These are phyloP conservation scores for Lolium multiflorum DNA, from an alignment of 176 grass and related monocot species.

Conservation along the genomic window DNA sequence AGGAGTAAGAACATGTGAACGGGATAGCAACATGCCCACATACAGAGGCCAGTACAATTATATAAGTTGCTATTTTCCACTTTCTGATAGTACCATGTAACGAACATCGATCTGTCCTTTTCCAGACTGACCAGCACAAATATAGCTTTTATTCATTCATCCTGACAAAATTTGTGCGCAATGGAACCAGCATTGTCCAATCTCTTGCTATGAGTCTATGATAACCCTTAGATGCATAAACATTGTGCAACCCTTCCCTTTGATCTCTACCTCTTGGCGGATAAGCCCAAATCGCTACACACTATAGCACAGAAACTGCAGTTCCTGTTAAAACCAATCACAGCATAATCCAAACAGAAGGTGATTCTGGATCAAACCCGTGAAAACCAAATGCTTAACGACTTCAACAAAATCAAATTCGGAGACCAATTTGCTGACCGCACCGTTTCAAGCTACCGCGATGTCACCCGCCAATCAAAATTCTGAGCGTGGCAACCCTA, in stretches of 20 bases:
- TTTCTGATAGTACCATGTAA: neutral
- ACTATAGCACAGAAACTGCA: neutral
- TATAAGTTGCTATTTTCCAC: neutral
- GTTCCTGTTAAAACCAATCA: neutral
- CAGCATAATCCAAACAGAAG: neutral
- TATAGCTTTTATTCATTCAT: neutral
- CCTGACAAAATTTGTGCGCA: neutral
- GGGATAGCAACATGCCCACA: conserved; percentile 11
- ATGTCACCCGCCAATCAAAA: conserved; percentile 22
- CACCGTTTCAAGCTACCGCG: conserved; percentile 6
- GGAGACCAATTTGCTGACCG: neutral
- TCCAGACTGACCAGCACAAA: neutral
- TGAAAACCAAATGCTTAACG: neutral
- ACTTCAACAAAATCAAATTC: conserved; percentile 15
- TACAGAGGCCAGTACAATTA: neutral
- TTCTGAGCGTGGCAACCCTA: conserved; percentile 29
- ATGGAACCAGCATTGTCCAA: neutral
- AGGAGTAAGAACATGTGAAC: neutral
- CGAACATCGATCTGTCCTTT: neutral
- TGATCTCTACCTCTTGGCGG: conserved; percentile 11
- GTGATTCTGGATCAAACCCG: neutral
- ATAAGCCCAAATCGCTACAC: neutral
- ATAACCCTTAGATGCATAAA: neutral
- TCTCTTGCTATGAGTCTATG: neutral
- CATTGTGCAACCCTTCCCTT: conserved; percentile 12